Conservation (phyloP, 2,329 filamentous ascomycete genomes). For the Byssochlamys sp. region DNA sequence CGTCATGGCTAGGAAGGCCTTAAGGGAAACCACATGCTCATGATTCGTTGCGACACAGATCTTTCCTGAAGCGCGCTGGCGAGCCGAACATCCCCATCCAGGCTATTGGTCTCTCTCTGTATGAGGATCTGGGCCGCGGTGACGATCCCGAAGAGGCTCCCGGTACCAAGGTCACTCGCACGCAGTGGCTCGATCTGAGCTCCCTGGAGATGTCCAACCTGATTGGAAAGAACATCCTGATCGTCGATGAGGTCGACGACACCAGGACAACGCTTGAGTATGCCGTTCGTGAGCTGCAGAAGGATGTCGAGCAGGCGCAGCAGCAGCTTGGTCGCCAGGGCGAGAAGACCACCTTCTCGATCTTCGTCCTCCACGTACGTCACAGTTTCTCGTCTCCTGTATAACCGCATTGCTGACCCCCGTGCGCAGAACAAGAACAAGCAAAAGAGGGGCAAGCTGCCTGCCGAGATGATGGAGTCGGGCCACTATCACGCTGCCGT, state of each 20-base stretch:
- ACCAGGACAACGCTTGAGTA: conserved; percentile 90
- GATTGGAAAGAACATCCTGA: conserved; percentile 81
- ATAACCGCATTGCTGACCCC: conserved; percentile 5
- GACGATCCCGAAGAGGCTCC: conserved; percentile 59
- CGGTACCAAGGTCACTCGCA: conserved; percentile 90
- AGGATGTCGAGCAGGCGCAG: conserved; percentile 79
- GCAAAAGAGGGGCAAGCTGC: conserved; percentile 79
- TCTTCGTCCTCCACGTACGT: conserved; percentile 88
- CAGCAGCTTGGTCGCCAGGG: conserved; percentile 58
- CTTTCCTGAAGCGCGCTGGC: conserved; percentile 84
- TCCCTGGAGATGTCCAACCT: conserved; percentile 79
- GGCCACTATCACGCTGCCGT: conserved; percentile 73
- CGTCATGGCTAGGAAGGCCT: not conserved
- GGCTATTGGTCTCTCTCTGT: conserved; percentile 93
- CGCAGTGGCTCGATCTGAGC: conserved; percentile 91
- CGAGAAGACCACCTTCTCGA: conserved; percentile 76
- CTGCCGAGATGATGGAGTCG: conserved; percentile 62
- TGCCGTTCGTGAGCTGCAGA: conserved; percentile 82
- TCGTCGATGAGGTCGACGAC: conserved; percentile 93
- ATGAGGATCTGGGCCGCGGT: conserved; percentile 66
- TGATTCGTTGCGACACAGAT: conserved; percentile 35
- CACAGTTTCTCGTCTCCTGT: not conserved
- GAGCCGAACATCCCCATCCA: conserved; percentile 95
- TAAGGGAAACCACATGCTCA: conserved; percentile 3
- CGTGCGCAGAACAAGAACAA: conserved; percentile 77